Evolutionary conservation across 805 yeast genomes (phyloP).

Genomic region (Yamadazyma phyllophila): DNA sequence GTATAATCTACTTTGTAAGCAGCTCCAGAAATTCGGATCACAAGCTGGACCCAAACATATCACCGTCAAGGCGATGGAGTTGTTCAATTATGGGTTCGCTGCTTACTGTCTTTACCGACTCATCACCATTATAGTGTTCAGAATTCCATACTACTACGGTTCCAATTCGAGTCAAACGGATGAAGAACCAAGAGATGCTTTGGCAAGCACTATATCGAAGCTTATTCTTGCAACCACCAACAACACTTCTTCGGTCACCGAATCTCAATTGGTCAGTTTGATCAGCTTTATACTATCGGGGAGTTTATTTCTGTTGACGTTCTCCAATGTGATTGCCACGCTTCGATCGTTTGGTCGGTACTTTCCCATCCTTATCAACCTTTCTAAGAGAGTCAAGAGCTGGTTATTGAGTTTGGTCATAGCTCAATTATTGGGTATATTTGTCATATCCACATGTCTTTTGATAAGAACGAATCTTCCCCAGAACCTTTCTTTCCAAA

Average conservation of each 20-base stretch:
- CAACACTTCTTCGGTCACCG: slow-evolving; percentile 26
- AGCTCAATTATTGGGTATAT: slow-evolving; percentile 48
- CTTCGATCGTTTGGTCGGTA: slow-evolving; percentile 48
- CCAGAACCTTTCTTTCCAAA: slow-evolving; percentile 38
- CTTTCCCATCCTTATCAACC: slow-evolving; percentile 21
- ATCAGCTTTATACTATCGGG: slow-evolving; percentile 55
- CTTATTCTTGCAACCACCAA: slow-evolving; percentile 21
- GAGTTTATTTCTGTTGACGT: slow-evolving; percentile 57
- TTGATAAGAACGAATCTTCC: slow-evolving; percentile 50
- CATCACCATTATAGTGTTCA: slow-evolving; percentile 38
- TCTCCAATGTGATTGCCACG: slow-evolving; percentile 62
- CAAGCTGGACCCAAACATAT: slow-evolving; percentile 3
- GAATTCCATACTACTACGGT: slow-evolving; percentile 33
- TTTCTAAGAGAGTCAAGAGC: slow-evolving; percentile 17
- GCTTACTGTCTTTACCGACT: slow-evolving; percentile 51
- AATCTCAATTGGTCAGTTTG: slow-evolving; percentile 42
- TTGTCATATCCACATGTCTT: slow-evolving; percentile 51
- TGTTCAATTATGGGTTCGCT: slow-evolving; percentile 32
- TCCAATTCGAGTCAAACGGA: slow-evolving; percentile 7
- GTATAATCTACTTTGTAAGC: slow-evolving; percentile 3
- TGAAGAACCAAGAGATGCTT: slow-evolving; percentile 37
- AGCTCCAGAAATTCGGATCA: background rate
- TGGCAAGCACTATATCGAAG: slow-evolving; percentile 49
- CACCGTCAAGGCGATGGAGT: slow-evolving; percentile 9
- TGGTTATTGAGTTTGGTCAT: slow-evolving; percentile 40